Evolutionary conservation across 805 yeast species (phyloP).

Genomic region (Wickerhamiella sergipiensis): DNA sequence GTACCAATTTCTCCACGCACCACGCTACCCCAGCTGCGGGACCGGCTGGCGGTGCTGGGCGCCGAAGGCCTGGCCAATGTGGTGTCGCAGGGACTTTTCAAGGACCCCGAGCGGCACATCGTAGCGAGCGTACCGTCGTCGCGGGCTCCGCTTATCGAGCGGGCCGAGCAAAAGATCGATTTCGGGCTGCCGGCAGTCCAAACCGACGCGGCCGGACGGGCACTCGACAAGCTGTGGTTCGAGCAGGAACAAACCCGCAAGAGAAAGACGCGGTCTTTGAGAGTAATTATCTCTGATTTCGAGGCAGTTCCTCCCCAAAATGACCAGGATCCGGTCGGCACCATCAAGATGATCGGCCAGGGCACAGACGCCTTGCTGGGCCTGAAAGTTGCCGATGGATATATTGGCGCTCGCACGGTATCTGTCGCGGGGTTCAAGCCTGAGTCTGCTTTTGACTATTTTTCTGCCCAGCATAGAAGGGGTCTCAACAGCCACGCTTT

Average conservation of each 20-base stretch:
- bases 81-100: constrained; percentile 24
- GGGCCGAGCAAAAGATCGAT: constrained; percentile 7
- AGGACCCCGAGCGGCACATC: constrained; percentile 8
- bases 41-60: constrained; percentile 46
- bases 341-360: too few relatives aligned
- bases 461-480: not conserved
- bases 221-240: constrained; percentile 14
- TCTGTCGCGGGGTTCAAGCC: constrained; percentile 14
- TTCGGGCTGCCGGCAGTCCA: not conserved
- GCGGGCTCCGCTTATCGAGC: constrained; percentile 10
- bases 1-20: not conserved
- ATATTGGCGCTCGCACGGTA: constrained; percentile 13
- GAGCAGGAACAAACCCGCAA: constrained; percentile 8
- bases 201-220: constrained; percentile 14
- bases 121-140: constrained; percentile 1
- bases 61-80: constrained; percentile 41
- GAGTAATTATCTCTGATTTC: constrained; percentile 11
- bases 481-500: not conserved
- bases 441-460: constrained; percentile 10
- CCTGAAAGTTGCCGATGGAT: constrained; percentile 12
- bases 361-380: constrained; percentile 4
- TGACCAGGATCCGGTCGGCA: too few relatives aligned
- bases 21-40: not conserved
- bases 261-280: constrained; percentile 4
- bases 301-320: constrained; percentile 2